Base-by-base conservation (phyloP, 2,329 filamentous ascomycete species). In the Scytalidium sp. region DNA sequence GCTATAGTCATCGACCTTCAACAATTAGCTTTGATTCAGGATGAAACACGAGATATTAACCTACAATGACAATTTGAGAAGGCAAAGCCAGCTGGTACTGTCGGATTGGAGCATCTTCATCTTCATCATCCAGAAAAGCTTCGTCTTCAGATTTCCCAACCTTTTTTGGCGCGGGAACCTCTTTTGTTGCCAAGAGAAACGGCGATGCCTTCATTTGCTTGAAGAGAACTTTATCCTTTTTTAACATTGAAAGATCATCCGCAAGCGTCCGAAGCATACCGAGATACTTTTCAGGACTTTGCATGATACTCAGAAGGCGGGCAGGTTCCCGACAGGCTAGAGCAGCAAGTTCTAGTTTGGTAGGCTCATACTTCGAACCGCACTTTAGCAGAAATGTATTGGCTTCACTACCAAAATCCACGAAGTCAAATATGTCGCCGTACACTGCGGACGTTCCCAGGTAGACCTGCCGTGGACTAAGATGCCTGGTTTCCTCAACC, bases 361-460 rank as follows among this genome's bases (percentile, higher is more conserved):
- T 95, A 3, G 94, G 94, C 67, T 99, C 93, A 55, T 83, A 85
- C 68, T 96, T 97, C 2, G 91, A 93, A 9, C 94, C 94, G 56
- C 92, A 90, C 54, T 89, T 88, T 59, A 91, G 81, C 17, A 99
- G 72, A 62, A 99, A 99, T 0, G 87, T 76, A 61, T 97, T 97
- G 2, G 90, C 93, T 64, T 93, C 85, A 27, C 78, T 73, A 0
- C 93, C 91, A 70, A 97, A 99, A 65, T 97, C 89, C 13, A 97
- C 92, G 68, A 97, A 99, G 64, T 97, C 91, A 58, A 99, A 96
- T 25, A 99, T 95, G 25, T 96, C 88, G 10, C 83, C 87, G 61
- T 95, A 99, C 7, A 75, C 77, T 2, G 71, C 66, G 5, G 79
- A 83, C 22, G 57, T 85, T 8, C 94, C 94, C 2, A 99, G 76